Evolutionary conservation across 2,329 filamentous ascomycete genomes (phyloP).

Genomic region (Fusarium udum): DNA sequence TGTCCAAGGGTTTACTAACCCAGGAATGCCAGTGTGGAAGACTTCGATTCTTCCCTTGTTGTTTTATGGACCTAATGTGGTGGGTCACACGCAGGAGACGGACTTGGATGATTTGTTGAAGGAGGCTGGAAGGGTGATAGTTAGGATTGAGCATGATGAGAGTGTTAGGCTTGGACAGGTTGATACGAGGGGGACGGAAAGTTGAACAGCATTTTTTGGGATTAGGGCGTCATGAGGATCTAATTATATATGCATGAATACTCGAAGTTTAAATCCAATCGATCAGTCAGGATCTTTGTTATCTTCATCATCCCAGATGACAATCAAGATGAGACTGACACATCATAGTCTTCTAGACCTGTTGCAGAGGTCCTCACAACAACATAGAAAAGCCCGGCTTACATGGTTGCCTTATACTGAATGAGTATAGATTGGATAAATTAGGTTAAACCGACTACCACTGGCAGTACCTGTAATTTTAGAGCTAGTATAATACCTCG

Average conservation of each 20-base stretch:
- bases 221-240: rapidly evolving
- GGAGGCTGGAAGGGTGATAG: neutral
- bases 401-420: too few species aligned
- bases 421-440: too few species aligned
- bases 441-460: too few species aligned
- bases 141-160: neutral
- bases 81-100: neutral
- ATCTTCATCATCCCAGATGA: rapidly evolving
- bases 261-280: rapidly evolving
- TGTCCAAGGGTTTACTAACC: neutral
- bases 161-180: neutral
- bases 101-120: neutral
- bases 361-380: neutral
- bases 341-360: neutral
- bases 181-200: neutral
- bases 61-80: conserved; percentile 1
- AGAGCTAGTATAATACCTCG: too few species aligned
- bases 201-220: neutral
- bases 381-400: neutral
- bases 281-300: rapidly evolving
- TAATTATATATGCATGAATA: rapidly evolving
- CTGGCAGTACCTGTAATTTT: too few species aligned
- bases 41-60: conserved; percentile 1
- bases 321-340: neutral
- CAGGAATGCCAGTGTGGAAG: neutral